phyloP scores from a whole-genome alignment of 2,329 filamentous ascomycete genomes.

The Colletotrichum gigasporum region DNA sequence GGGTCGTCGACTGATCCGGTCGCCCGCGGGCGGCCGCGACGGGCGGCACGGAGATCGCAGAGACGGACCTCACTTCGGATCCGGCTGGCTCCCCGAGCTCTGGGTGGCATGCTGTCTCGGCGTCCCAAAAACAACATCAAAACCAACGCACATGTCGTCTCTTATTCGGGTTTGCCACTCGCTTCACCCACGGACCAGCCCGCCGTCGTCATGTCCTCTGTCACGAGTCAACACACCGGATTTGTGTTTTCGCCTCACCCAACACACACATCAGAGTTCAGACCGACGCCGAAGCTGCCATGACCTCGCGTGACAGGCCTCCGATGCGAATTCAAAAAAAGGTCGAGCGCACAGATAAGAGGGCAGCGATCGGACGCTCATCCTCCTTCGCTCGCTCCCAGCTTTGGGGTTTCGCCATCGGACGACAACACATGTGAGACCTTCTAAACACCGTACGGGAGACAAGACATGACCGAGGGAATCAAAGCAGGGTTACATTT shows the following conservation, averaged over 20 bases:
- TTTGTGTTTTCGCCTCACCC: slow-evolving; percentile 14
- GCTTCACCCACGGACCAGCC: slow-evolving; percentile 10
- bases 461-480: not conserved
- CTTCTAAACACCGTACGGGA: slow-evolving; percentile 4
- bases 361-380: slow-evolving; percentile 20
- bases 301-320: slow-evolving; percentile 8
- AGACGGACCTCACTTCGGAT: not conserved
- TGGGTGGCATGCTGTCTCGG: not conserved
- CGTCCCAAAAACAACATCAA: too few relatives aligned
- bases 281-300: slow-evolving; percentile 16
- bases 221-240: slow-evolving; percentile 2
- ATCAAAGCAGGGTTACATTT: slow-evolving; percentile 4
- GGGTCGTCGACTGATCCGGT: not conserved
- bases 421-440: slow-evolving; percentile 17
- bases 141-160: slow-evolving; percentile 14
- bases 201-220: slow-evolving; percentile 6
- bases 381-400: not conserved
- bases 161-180: slow-evolving; percentile 20
- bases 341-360: not conserved
- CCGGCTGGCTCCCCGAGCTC: not conserved
- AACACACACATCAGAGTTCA: slow-evolving; percentile 25
- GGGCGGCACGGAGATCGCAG: not conserved
- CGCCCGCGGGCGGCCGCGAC: not conserved
- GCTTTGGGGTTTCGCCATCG: slow-evolving; percentile 18
- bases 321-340: slow-evolving; percentile 19